These are phyloP conservation scores for Nemania abortiva DNA, from an alignment of 2,329 filamentous ascomycete species.

Conservation along the genomic window DNA sequence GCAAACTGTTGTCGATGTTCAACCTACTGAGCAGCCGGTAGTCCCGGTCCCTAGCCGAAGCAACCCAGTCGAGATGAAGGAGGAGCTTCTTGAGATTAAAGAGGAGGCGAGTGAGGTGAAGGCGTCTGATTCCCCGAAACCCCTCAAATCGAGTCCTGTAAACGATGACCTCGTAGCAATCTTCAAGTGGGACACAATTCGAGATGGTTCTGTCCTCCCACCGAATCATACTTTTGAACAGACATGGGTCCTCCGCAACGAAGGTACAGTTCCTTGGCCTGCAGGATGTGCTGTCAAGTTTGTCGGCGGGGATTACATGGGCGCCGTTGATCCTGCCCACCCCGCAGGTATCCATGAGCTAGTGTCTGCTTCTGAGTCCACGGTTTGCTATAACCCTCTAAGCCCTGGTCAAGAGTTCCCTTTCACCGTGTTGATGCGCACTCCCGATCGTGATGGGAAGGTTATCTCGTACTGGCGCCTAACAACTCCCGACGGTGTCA, in stretches of 20 bases:
- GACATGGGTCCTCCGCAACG: slow-evolving; percentile 91
- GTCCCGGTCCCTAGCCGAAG: background rate
- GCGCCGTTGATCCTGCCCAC: slow-evolving; percentile 83
- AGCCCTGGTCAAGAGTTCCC: slow-evolving; percentile 78
- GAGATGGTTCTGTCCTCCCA: slow-evolving; percentile 79
- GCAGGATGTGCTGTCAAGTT: slow-evolving; percentile 90
- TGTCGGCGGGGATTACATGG: slow-evolving; percentile 96
- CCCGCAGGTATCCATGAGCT: slow-evolving; percentile 84
- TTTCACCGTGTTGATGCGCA: slow-evolving; percentile 88
- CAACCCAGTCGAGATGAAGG: slow-evolving; percentile 9
- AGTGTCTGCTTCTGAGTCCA: slow-evolving; percentile 83
- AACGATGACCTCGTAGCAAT: slow-evolving; percentile 60
- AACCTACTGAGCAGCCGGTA: slow-evolving; percentile 66
- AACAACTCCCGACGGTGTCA: slow-evolving; percentile 80
- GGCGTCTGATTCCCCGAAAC: slow-evolving; percentile 30
- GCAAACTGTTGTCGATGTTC: slow-evolving; percentile 79
- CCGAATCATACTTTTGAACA: slow-evolving; percentile 84
- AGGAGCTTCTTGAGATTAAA: slow-evolving; percentile 8
- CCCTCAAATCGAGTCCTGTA: slow-evolving; percentile 17
- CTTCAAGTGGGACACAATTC: slow-evolving; percentile 82
- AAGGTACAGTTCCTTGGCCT: slow-evolving; percentile 84
- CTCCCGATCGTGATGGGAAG: slow-evolving; percentile 80
- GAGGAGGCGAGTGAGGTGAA: slow-evolving; percentile 39
- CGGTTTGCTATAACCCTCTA: slow-evolving; percentile 76
- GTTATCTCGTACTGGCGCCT: slow-evolving; percentile 97